Conservation (phyloP, 345 rosid species). For the Eucalyptus lansdowneana region DNA sequence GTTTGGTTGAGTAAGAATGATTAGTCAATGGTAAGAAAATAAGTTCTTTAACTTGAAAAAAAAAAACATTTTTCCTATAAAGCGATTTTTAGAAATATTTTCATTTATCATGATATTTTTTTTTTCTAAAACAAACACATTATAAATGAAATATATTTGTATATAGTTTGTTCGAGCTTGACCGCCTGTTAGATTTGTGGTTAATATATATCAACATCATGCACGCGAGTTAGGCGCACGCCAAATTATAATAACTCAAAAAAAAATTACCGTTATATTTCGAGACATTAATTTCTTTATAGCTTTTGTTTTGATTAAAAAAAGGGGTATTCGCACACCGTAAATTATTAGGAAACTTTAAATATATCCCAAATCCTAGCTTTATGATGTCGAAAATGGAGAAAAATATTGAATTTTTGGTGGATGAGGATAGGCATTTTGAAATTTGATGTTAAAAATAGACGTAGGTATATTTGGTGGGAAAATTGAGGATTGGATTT, state of each 20-base stretch:
- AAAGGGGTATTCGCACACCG: background rate
- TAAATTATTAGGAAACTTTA: background rate
- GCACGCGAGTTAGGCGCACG: rapidly evolving
- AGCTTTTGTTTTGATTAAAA: background rate
- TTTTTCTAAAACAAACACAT: no score
- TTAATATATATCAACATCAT: background rate
- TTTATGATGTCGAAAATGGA: background rate
- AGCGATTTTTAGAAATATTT: no score
- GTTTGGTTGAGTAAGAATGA: background rate
- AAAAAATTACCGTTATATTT: background rate
- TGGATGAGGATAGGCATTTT: background rate
- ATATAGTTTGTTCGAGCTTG: background rate
- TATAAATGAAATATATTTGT: background rate
- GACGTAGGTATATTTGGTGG: background rate
- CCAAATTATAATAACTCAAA: background rate
- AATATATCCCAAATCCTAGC: background rate
- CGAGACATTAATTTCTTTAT: background rate
- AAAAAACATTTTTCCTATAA: rapidly evolving
- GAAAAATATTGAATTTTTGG: background rate
- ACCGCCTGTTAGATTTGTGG: background rate
- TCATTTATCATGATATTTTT: rapidly evolving
- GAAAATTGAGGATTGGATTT: background rate
- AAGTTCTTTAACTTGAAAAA: background rate
- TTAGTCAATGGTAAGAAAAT: no score
- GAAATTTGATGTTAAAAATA: background rate